Conservation (phyloP, 2,329 filamentous ascomycete species). For the Fusarium oligoseptatum region DNA sequence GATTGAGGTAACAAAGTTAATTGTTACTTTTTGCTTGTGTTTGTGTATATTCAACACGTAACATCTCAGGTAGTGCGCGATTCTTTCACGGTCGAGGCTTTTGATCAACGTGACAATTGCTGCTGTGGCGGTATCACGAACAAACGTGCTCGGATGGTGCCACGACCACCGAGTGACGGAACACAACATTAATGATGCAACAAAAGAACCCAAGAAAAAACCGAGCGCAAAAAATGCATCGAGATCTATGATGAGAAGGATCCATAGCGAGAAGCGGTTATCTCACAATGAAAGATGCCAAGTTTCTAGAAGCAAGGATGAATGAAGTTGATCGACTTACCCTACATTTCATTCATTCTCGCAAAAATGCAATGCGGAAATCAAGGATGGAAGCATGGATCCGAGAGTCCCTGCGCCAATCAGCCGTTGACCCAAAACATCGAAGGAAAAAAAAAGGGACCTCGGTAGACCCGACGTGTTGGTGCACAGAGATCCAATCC, state of each 20-base stretch:
- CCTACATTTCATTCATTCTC: neutral
- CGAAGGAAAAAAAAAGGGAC: neutral
- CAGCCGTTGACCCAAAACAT: neutral
- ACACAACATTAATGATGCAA: neutral
- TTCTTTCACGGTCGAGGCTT: neutral
- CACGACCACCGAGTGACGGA: neutral
- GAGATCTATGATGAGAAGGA: neutral
- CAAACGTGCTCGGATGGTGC: neutral
- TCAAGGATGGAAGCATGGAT: neutral
- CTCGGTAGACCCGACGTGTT: constrained; percentile 23
- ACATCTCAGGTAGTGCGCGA: neutral
- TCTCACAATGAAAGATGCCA: neutral
- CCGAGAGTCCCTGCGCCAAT: neutral
- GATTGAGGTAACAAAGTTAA: neutral
- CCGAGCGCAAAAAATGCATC: neutral
- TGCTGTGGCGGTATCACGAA: neutral
- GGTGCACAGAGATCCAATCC: constrained; percentile 1
- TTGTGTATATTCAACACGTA: neutral
- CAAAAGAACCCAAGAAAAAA: neutral
- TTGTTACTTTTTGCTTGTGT: neutral
- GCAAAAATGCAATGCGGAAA: neutral
- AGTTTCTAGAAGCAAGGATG: neutral
- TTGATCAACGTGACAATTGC: neutral
- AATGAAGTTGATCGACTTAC: neutral
- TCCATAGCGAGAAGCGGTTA: neutral